Base-by-base conservation (phyloP, 1,284 basidiomycete species). In the Volvariella surrecta region DNA sequence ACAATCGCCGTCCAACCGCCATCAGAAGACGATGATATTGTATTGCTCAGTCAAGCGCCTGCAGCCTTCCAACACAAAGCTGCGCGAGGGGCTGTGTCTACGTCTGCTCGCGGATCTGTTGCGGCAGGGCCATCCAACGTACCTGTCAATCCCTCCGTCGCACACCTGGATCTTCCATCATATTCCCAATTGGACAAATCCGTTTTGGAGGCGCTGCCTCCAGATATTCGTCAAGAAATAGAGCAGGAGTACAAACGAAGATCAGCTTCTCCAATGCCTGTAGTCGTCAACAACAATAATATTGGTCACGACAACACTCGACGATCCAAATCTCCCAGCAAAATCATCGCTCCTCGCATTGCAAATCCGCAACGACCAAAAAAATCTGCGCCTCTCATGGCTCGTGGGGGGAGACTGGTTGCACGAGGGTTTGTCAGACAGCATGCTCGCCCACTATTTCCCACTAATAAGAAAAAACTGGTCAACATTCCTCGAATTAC, bases 131-230 rank as follows among this genome's bases (percentile, higher is more conserved):
- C n/a, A n/a, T n/a, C n/a, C n/a, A n/a, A 8, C 15, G 18, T 8
- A 8, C 7, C 34, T 19, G 4, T n/a, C 6, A 37, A 45, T 28
- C 50, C 51, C 46, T 32, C 45, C 17, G 48, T 40, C 28, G 40
- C 39, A n/a, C 43, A 48, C 2, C 32, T 65, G 1, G 73, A 73
- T 30, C 60, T 86, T 13, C 84, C 84, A 1, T 75, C 79, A 1
- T 74, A 85, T 53, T 86, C 84, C 0, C 85, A 88, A 55, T 67
- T 91, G 3, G 89, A 91, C 57, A 73, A 64, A 54, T 70, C 72
- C 1, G 80, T 90, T 0, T 79, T 89, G 45, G 67, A 76, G 16
- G 82, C 81, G 1, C 67, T 93, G 15, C 89, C 89, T 0, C 65
- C 63, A 1, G 82, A 88, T 18, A 65, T 91, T 16, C 76, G 78